Evolutionary conservation across 202 grass and related monocot genomes (phyloP), one percentile per base, ranked within the genome.

Genomic region (Zoysia matrella): DNA sequence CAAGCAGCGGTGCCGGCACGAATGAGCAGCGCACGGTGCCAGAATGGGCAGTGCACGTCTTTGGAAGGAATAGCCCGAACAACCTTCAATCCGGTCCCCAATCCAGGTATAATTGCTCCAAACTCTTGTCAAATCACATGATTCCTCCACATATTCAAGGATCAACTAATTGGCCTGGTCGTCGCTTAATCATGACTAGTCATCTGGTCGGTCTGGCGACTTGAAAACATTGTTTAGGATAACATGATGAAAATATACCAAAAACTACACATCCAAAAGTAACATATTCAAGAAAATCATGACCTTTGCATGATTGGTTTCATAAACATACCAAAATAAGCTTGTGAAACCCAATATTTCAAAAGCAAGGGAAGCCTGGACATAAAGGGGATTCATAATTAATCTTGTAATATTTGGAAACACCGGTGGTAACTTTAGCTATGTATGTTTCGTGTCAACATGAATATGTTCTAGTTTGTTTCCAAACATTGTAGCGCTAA

Each of bases 181-280:
- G 30, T 36, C 30, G 30, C 30, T 36, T 36, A 36, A 36, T 36
- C 30, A 36, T 36, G 30, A 36, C 30, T 36, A 36, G 30, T 36
- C 30, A 36, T 36, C 30, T 36, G 30, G 30, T 36, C 30, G 30
- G 30, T 36, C 30, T 1, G 30, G 30, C 30, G 30, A 36, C 30
- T 36, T 36, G 30, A 36, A 36, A 11, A 56, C 49, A 15, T 45
- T 18, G 36, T 43, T 67, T 47, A 52, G 3, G 16, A 72, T 7
- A 77, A 36, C 62, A 60, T 16, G 50, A 50, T 56, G 5, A 78
- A 63, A 15, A 72, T 62, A 83, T 71, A 67, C 67, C 8, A 66
- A 53, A 78, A 45, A 13, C 52, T 6, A 56, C 13, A 47, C 63
- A 50, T 11, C 1, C 30, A 36, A 36, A 36, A 36, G 30, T 36